Evolutionary conservation across 176 grass and related monocot genomes (phyloP), one percentile per base, ranked within the genome.

Genomic region (Aegilops tauschii): DNA sequence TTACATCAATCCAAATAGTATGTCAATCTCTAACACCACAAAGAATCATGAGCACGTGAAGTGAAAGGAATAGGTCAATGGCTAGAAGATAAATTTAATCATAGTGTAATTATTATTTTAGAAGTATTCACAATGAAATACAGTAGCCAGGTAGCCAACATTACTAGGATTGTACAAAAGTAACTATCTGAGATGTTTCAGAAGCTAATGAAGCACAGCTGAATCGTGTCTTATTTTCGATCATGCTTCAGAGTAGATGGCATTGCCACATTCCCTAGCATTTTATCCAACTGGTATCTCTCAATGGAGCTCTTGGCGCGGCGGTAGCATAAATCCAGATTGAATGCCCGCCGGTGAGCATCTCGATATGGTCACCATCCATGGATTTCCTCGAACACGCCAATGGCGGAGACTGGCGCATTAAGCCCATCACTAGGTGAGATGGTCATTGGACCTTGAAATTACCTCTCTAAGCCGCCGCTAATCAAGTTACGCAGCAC

Each of bases 391-490:
- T 49, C n/a, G 66, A 69, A 81, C 9, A 69, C 6, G 47, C 9
- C 47, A 59, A 45, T 2, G 44, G 18, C 35, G 69, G 12, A 79
- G 54, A 80, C 63, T n/a, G 6, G 31, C 61, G 31, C 61, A 76
- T 31, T 28, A 52, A 76, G 54, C 36, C 47, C 27, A 44, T 61
- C 7, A 36, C 5, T 4, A 25, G 14, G 39, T 13, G 70, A 37
- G 30, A 77, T 25, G 69, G 5, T 30, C 63, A 68, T 61, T 49
- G 61, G 35, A 10, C 49, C 62, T 9, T 13, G 18, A 30, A 56
- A 66, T 83, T 85, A 95, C 93, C 93, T 91, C 77, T 86, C 80
- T 21, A 82, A 93, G 35, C 80, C 69, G 9, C 94, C 86, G 73
- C 81, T 91, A 49, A 90, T 73, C 86, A 80, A 93, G 80, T 72